Evolutionary conservation across 441 rosid genomes (phyloP).

Genomic region (Melastoma candidum): DNA sequence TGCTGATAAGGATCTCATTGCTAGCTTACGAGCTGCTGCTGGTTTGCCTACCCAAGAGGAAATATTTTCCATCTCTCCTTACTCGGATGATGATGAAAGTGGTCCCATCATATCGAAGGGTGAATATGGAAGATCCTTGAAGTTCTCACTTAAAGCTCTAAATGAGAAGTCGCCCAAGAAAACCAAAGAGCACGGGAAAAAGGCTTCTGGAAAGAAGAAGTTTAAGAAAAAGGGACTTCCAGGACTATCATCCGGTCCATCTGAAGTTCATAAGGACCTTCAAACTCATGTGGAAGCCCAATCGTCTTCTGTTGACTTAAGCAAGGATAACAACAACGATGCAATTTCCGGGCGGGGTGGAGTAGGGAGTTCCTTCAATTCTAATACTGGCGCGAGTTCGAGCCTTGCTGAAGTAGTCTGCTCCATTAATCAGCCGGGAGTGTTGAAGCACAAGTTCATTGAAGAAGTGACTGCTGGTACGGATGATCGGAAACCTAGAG

Average conservation of each 20-base stretch:
- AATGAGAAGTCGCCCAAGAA: slow-evolving; percentile 78
- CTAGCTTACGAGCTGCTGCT: slow-evolving; percentile 80
- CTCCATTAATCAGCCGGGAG: slow-evolving; percentile 46
- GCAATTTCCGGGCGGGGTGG: slow-evolving; percentile 30
- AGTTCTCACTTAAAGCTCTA: slow-evolving; percentile 73
- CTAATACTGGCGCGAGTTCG: slow-evolving; percentile 8
- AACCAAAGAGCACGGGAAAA: slow-evolving; percentile 65
- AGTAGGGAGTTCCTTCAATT: slow-evolving; percentile 13
- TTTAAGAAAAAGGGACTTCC: slow-evolving; percentile 43
- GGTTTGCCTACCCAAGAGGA: slow-evolving; percentile 93
- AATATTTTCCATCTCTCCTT: slow-evolving; percentile 70
- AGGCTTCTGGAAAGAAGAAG: slow-evolving; percentile 32
- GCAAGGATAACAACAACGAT: slow-evolving; percentile 32
- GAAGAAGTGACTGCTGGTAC: slow-evolving; percentile 84
- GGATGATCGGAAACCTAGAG: slow-evolving; percentile 58
- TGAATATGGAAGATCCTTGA: slow-evolving; percentile 64
- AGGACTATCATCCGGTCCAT: slow-evolving; percentile 24
- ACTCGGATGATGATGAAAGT: slow-evolving; percentile 86
- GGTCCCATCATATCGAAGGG: slow-evolving; percentile 38
- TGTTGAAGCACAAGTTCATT: slow-evolving; percentile 70
- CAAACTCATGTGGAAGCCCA: slow-evolving; percentile 31
- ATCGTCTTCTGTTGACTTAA: slow-evolving; percentile 30
- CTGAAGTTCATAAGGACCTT: slow-evolving; percentile 31
- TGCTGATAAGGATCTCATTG: slow-evolving; percentile 67
- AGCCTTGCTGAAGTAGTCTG: slow-evolving; percentile 7